These are phyloP conservation scores for Candida yuanshanica DNA, from an alignment of 805 yeast species.

Conservation along the genomic window DNA sequence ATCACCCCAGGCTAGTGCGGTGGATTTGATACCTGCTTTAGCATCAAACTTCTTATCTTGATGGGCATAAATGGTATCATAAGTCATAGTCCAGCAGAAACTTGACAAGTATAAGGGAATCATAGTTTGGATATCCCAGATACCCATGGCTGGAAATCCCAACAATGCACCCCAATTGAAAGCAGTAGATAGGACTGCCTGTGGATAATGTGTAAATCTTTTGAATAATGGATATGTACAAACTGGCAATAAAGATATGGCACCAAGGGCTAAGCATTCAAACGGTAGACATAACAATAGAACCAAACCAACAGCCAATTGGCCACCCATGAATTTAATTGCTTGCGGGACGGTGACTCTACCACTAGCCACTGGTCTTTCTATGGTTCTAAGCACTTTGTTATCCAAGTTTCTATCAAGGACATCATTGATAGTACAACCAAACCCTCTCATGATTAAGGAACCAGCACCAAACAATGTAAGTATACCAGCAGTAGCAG, in stretches of 20 bases:
- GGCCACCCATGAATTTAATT: constrained; percentile 60
- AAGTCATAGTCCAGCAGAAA: constrained; percentile 89
- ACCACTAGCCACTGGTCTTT: constrained; percentile 91
- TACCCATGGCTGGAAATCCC: constrained; percentile 95
- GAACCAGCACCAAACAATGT: constrained; percentile 80
- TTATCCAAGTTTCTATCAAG: constrained; percentile 78
- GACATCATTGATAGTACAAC: constrained; percentile 92
- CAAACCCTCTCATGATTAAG: constrained; percentile 93
- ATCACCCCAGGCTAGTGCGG: constrained; percentile 93
- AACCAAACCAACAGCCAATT: constrained; percentile 66
- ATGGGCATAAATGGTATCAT: constrained; percentile 96
- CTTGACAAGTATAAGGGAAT: constrained; percentile 71
- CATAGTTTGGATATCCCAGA: constrained; percentile 72
- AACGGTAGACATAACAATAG: constrained; percentile 69
- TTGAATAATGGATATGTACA: constrained; percentile 90
- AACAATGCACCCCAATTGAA: constrained; percentile 93
- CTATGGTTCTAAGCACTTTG: constrained; percentile 81
- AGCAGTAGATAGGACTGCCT: constrained; percentile 69
- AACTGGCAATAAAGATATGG: constrained; percentile 72
- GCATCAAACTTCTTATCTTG: constrained; percentile 90
- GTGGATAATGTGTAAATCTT: constrained; percentile 94
- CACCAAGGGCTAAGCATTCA: constrained; percentile 79
- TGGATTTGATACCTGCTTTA: constrained; percentile 87
- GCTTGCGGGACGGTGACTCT: constrained; percentile 72
- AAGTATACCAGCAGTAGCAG: constrained; percentile 55